Evolutionary conservation across 192 early-diverging fungal genomes (phyloP).

Genomic region (Blastocladiella britannica): DNA sequence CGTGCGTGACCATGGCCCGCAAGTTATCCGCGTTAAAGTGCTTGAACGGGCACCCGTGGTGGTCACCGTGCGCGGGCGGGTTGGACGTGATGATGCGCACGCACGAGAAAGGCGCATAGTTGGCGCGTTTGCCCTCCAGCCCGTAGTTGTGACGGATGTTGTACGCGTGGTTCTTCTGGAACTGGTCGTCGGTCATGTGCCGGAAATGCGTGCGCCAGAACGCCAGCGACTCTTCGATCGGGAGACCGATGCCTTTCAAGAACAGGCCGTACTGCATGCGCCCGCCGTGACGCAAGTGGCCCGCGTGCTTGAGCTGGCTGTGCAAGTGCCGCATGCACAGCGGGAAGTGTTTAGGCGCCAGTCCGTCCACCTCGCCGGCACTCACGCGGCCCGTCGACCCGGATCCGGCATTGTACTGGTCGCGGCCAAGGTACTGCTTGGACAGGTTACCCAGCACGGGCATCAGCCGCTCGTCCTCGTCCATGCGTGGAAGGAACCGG

Average conservation of each 20-base stretch:
- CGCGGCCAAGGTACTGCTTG: conserved; percentile 52
- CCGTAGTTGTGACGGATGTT: conserved; percentile 94
- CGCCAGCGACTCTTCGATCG: conserved; percentile 67
- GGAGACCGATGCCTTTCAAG: conserved; percentile 79
- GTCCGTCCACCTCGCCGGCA: conserved; percentile 42
- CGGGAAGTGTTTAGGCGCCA: conserved; percentile 72
- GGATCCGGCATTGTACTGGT: conserved; percentile 23
- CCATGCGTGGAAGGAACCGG: conserved; percentile 59
- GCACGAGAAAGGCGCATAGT: conserved; percentile 63
- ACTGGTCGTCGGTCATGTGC: conserved; percentile 64
- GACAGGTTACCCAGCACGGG: conserved; percentile 73
- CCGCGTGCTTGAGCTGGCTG: conserved; percentile 38
- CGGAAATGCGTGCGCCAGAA: conserved; percentile 80
- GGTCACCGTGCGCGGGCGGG: conserved; percentile 57
- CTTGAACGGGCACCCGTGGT: conserved; percentile 91
- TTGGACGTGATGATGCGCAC: conserved; percentile 64
- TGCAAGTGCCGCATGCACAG: conserved; percentile 80
- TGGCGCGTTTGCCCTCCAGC: conserved; percentile 63
- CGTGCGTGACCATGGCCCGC: conserved; percentile 27
- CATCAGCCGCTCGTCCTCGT: conserved; percentile 74
- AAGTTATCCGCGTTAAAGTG: conserved; percentile 51
- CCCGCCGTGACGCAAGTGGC: conserved; percentile 67
- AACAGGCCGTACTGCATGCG: conserved; percentile 86
- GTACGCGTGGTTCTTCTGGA: conserved; percentile 83
- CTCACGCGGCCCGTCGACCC: conserved; percentile 33